phyloP scores from a whole-genome alignment of 2,329 filamentous ascomycete species.

The Ophiosphaerella korrae region DNA sequence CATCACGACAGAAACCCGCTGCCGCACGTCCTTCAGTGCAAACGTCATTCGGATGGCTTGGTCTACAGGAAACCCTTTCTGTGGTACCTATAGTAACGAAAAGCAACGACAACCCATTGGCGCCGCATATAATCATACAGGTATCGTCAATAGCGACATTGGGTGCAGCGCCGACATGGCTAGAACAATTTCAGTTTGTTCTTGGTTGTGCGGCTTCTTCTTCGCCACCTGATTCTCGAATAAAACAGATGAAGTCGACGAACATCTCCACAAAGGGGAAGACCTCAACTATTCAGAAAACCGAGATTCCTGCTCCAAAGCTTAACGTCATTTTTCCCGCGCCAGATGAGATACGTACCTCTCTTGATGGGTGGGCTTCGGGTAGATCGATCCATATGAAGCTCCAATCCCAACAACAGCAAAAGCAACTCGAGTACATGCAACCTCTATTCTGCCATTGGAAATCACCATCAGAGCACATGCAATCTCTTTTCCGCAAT shows the following conservation, averaged over 20 bases:
- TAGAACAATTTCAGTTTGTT: constrained; percentile 60
- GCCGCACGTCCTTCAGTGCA: constrained; percentile 49
- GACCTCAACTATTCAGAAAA: neutral
- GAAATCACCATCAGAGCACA: constrained; percentile 72
- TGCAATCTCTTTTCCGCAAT: constrained; percentile 72
- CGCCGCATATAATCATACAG: constrained; percentile 60
- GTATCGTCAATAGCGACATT: constrained; percentile 84
- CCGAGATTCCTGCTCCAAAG: constrained; percentile 51
- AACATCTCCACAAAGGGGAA: constrained; percentile 17
- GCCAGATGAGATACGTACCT: constrained; percentile 74
- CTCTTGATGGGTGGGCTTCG: constrained; percentile 77
- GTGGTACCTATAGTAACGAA: constrained; percentile 47
- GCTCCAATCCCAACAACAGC: constrained; percentile 70
- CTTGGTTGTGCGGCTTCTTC: constrained; percentile 16
- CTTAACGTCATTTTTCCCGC: constrained; percentile 83
- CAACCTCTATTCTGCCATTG: constrained; percentile 56
- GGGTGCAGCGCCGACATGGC: constrained; percentile 72
- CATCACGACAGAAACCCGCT: constrained; percentile 65
- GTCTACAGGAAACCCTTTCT: constrained; percentile 64
- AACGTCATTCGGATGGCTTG: constrained; percentile 78
- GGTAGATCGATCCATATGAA: constrained; percentile 85
- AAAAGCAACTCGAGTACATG: constrained; percentile 75
- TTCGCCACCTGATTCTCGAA: neutral
- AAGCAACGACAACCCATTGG: constrained; percentile 33
- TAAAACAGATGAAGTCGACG: constrained; percentile 4